These are phyloP conservation scores for Rehmannia glutinosa DNA, from an alignment of 257 asterid species.

Conservation along the genomic window DNA sequence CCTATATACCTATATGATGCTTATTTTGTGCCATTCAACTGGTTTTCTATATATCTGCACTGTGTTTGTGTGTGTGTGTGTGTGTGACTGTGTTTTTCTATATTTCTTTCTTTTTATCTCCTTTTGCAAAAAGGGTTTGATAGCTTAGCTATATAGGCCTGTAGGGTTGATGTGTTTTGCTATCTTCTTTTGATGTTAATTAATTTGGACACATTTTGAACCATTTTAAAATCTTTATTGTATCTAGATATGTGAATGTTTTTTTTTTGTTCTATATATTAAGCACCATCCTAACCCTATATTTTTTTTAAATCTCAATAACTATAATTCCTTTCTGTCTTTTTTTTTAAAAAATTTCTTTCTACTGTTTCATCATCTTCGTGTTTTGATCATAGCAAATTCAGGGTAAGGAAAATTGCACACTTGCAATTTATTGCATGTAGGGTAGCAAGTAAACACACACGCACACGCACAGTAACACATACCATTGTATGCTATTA, in stretches of 20 bases:
- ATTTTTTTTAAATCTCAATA: too few species aligned
- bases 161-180: neutral
- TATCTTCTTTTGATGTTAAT: constrained; percentile 10
- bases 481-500: neutral
- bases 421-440: neutral
- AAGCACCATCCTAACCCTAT: neutral
- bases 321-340: too few species aligned
- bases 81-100: neutral
- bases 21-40: neutral
- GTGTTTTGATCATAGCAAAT: neutral
- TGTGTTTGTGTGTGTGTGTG: neutral
- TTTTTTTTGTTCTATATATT: neutral
- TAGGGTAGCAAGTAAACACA: neutral
- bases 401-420: too few species aligned
- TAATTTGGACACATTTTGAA: neutral
- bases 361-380: neutral
- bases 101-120: neutral
- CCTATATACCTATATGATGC: neutral
- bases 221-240: too few species aligned
- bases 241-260: neutral
- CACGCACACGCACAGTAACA: neutral
- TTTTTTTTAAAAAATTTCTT: too few species aligned
- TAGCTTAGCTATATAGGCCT: neutral
- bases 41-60: too few species aligned
- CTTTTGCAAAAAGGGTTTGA: constrained; percentile 8